These are phyloP conservation scores for Pisolithus albus DNA, from an alignment of 768 basidiomycete genomes.

Conservation along the genomic window DNA sequence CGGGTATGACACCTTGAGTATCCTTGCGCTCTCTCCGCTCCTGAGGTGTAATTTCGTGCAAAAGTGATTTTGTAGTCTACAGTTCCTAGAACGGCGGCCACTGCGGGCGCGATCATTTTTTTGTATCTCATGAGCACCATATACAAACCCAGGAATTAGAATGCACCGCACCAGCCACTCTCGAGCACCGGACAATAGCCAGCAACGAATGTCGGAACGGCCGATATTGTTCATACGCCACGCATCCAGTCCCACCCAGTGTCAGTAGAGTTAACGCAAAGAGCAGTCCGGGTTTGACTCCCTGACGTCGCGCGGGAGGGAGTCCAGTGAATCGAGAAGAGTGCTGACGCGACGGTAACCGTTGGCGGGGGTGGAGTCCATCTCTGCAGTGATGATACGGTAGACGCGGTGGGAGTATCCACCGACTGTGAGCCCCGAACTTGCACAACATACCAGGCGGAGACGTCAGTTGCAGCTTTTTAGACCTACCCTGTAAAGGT, in stretches of 20 bases:
- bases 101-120: constrained; percentile 25
- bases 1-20: constrained; percentile 77
- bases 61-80: constrained; percentile 72
- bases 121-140: constrained; percentile 20
- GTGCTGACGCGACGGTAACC: neutral
- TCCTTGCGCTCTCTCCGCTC: constrained; percentile 45
- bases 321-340: neutral
- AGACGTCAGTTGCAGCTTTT: too few relatives aligned
- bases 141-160: constrained; percentile 20
- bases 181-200: constrained; percentile 71
- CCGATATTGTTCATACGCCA: constrained; percentile 61
- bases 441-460: neutral
- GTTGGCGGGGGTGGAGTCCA: neutral
- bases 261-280: constrained; percentile 20
- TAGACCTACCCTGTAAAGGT: too few relatives aligned
- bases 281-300: constrained; percentile 17
- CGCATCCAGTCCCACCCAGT: constrained; percentile 26
- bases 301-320: constrained; percentile 1
- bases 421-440: neutral
- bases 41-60: constrained; percentile 42
- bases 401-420: neutral
- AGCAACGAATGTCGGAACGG: constrained; percentile 71
- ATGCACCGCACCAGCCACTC: constrained; percentile 55
- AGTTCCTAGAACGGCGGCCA: constrained; percentile 54
- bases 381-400: neutral